A percentile compares a stretch with the other conserved stretches of the same genome.
phyloP scores from a whole-genome alignment of 1,284 basidiomycete species.

The Pseudozyma pruni region DNA sequence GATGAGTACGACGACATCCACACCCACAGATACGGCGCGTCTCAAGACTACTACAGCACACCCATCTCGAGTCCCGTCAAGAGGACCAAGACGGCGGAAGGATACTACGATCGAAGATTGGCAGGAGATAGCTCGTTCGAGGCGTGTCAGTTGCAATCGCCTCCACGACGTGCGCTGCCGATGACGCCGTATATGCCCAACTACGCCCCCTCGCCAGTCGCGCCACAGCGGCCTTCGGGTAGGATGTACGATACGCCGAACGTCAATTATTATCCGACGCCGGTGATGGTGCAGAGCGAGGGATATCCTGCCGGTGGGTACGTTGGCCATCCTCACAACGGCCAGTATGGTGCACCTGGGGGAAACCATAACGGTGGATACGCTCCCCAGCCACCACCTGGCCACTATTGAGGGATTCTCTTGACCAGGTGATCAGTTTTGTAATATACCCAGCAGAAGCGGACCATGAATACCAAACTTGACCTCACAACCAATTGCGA shows the following conservation, averaged over 20 bases:
- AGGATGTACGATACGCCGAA: slow-evolving; percentile 41
- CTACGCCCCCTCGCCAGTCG: slow-evolving; percentile 8
- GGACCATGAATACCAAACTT: too few species aligned
- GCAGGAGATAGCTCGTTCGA: slow-evolving; percentile 11
- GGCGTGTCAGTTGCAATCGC: slow-evolving; percentile 22
- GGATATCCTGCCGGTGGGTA: background rate
- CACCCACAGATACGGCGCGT: slow-evolving; percentile 2
- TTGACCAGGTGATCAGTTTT: too few species aligned
- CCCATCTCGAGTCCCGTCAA: slow-evolving; percentile 15
- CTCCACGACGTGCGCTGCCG: slow-evolving; percentile 18
- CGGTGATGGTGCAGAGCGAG: slow-evolving; percentile 17
- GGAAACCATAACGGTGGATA: slow-evolving; percentile 6
- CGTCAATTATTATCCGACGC: slow-evolving; percentile 38
- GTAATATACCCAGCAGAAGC: too few species aligned
- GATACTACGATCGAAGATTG: background rate
- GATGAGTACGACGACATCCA: slow-evolving; percentile 1
- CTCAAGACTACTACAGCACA: slow-evolving; percentile 11
- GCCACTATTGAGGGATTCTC: slow-evolving; percentile 1
- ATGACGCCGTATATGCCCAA: slow-evolving; percentile 30
- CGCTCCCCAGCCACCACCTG: slow-evolving; percentile 8
- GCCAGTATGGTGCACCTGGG: background rate
- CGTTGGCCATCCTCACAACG: background rate
- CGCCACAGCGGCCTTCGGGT: slow-evolving; percentile 18
- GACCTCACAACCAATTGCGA: too few species aligned
- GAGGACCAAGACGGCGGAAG: background rate